phyloP scores from a whole-genome alignment of 1,284 basidiomycete genomes.

The Fomitiporia mediterranea region DNA sequence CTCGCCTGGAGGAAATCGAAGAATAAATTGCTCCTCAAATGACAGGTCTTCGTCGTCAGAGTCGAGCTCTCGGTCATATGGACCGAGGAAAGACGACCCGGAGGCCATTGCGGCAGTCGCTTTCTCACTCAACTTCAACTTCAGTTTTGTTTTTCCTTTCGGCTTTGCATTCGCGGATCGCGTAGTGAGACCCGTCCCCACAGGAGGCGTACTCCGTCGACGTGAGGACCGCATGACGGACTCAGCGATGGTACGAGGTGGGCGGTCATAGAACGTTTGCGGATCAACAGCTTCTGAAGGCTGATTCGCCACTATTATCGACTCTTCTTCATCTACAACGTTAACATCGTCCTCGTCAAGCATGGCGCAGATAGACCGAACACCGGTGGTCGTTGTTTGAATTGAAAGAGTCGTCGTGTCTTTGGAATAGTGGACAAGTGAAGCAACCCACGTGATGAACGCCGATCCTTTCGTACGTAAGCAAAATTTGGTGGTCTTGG shows the following conservation, averaged over 20 bases:
- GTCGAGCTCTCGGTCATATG: constrained; percentile 92
- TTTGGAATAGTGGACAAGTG: not conserved
- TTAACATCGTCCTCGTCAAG: constrained; percentile 65
- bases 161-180: constrained; percentile 34
- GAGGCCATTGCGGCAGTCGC: constrained; percentile 64
- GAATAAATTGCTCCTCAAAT: constrained; percentile 97
- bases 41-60: constrained; percentile 90
- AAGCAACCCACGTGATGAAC: not conserved
- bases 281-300: constrained; percentile 21
- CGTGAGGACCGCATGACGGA: constrained; percentile 20
- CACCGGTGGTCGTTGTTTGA: not conserved
- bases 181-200: constrained; percentile 28
- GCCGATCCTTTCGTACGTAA: not conserved
- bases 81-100: constrained; percentile 78
- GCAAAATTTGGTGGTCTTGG: not conserved
- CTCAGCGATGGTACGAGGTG: constrained; percentile 13
- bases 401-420: no score
- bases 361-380: not conserved
- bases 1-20: constrained; percentile 84
- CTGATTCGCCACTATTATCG: constrained; percentile 24
- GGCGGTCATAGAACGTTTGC: constrained; percentile 15
- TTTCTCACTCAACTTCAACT: constrained; percentile 79
- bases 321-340: constrained; percentile 50
- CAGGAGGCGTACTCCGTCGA: constrained; percentile 25
- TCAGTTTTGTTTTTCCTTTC: constrained; percentile 69